Conservation (phyloP, 1,139 yeast genomes). For the Hansenula sp. region DNA sequence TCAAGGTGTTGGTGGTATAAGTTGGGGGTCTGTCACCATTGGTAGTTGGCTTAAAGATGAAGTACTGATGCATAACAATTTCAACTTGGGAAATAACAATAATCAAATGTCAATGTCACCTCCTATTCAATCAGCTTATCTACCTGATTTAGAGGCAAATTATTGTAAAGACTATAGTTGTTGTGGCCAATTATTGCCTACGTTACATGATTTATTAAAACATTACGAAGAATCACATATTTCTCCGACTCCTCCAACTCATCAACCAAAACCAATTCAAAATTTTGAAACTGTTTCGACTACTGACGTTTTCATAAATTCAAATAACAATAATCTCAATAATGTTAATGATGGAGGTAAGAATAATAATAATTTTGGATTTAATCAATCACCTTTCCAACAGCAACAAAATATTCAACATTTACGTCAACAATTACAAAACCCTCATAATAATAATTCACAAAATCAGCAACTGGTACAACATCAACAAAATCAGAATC, state of each 20-base stretch:
- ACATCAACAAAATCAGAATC: not conserved
- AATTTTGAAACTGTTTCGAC: constrained; percentile 44
- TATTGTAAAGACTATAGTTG: constrained; percentile 96
- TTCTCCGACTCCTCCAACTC: constrained; percentile 61
- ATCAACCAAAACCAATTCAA: constrained; percentile 34
- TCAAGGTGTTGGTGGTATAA: constrained; percentile 96
- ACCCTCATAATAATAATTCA: constrained; percentile 17
- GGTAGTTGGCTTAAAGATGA: constrained; percentile 97
- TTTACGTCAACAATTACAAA: constrained; percentile 20
- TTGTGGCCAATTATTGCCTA: constrained; percentile 90
- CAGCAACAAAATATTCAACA: constrained; percentile 21
- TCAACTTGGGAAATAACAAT: constrained; percentile 20
- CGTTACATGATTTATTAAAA: constrained; percentile 85
- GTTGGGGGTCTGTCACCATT: constrained; percentile 96
- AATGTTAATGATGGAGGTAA: constrained; percentile 1
- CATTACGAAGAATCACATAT: constrained; percentile 98
- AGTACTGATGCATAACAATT: constrained; percentile 43
- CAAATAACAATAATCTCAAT: constrained; percentile 10
- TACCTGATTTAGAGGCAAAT: constrained; percentile 91
- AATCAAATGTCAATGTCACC: constrained; percentile 44
- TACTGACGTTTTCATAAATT: constrained; percentile 23
- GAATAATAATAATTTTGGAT: constrained; percentile 1
- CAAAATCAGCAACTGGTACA: constrained; percentile 10
- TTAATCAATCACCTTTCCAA: constrained; percentile 3
- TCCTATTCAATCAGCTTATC: constrained; percentile 67